Evolutionary conservation across 2,329 filamentous ascomycete species (phyloP), one percentile per base, ranked within the genome.

Genomic region (Chrysoporthe puriensis): DNA sequence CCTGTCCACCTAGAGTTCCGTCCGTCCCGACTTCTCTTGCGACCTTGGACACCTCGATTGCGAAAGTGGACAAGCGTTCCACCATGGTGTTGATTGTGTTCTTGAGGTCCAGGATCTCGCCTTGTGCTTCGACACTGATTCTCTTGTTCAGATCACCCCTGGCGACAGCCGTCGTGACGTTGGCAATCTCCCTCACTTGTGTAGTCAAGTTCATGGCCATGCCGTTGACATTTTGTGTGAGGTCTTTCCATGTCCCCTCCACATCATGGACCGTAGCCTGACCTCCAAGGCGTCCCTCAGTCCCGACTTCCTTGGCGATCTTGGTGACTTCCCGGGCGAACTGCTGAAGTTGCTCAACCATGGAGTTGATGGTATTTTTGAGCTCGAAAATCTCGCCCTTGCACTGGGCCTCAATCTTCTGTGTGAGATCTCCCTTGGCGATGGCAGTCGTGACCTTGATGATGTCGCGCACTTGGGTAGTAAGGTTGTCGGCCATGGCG

Each of bases 61-160:
- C 95, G 77, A 98, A 98, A 58, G 95, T 95, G 73, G 96, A 93
- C 57, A 98, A 85, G 74, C 97, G 94, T 79, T 98, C 95, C 77
- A 98, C 96, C 95, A 98, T 98, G 76, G 92, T 96, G 79, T 98
- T 98, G 83, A 98, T 98, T 8, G 95, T 99, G 75, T 94, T 93
- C 82, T 99, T 99, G 70, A 99, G 84, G 77, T 97, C 93, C 63
- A 96, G 82, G 73, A 99, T 98, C 81, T 99, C 96, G 75, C 95
- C 95, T 78, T 94, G 90, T 64, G 94, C 96, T 73, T 96, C 93
- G 71, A 97, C 93, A 70, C 93, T 91, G 76, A 99, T 97, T 83
- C 97, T 98, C 81, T 96, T 93, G 70, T 93, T 97, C 70, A 99
- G 83, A 79, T 99, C 95, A 76, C 95, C 95, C 78, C 91, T 92